Base-by-base conservation (phyloP, 192 early-diverging fungal species). In the Radiomyces spectabilis region DNA sequence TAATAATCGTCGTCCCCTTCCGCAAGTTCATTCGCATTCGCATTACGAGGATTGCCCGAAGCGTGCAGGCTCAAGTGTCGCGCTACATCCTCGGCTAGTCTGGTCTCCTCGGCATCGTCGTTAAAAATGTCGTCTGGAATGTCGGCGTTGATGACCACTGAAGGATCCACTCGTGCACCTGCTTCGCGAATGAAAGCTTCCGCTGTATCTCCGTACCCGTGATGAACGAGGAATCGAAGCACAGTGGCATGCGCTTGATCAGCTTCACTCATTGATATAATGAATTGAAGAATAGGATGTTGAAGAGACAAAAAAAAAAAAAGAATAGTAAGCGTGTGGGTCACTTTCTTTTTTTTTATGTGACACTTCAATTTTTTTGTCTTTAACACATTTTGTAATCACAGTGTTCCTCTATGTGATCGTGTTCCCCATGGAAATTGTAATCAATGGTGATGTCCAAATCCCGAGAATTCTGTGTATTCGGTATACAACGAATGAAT, bases 401-500 rank as follows among this genome's bases (percentile, higher is more conserved):
- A 32, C 57, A 61, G 24, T 56, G 54, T 30, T 61, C 53, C 19
- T 55, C 26, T 4, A 50, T 37, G 9, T 21, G 35, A 21, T 41
- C 18, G 27, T 68, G 47, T 5, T 41, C 69, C 40, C 90, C 91
- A 1, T 79, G 49, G 57, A 82, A 79, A 43, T 72, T 63, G 54
- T 87, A 87, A 41, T 77, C 62, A 51, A 98, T 87, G 31, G 60
- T 72, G 59, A 99, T 95, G 59, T 97, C 94, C 37, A 96, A 73
- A 68, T 99, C 94, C 61, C 97, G 82, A 37, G 89, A 85, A 76
- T 99, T 99, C 55, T 72, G 76, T 39, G 61, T 73, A 59, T 98
- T 97, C 38, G 80, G 80, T 13, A 71, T 46, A 53, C 80, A 82
- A 27, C 50, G 60, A 22, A 82, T 41, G 24, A 59, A 84, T 82